Percentiles rank a stretch among this genome's conserved stretches.
These are phyloP conservation scores for Clitopilus hobsonii DNA, from an alignment of 768 basidiomycete species.

Conservation along the genomic window DNA sequence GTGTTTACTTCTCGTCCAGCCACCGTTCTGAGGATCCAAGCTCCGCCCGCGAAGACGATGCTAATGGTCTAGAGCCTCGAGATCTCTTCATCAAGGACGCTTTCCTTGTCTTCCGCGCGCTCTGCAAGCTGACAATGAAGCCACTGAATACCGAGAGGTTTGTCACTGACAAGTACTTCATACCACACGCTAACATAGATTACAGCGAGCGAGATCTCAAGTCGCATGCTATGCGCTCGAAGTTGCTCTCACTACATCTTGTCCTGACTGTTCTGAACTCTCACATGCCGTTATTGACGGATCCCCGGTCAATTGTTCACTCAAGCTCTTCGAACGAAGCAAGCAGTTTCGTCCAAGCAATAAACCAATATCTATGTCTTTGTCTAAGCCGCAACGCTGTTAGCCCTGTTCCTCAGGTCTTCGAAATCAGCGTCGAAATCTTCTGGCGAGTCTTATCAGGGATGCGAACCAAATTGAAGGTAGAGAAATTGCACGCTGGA, in stretches of 20 bases:
- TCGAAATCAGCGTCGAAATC: constrained; percentile 97
- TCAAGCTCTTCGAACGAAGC: constrained; percentile 86
- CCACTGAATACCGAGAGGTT: constrained; percentile 91
- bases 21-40: constrained; percentile 9
- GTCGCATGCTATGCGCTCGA: constrained; percentile 97
- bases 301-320: constrained; percentile 85
- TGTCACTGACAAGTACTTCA: constrained; percentile 13
- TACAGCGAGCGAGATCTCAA: constrained; percentile 89
- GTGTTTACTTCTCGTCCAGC: too few relatives aligned
- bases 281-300: constrained; percentile 86
- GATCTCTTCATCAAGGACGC: constrained; percentile 97
- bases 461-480: constrained; percentile 95
- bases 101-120: constrained; percentile 93
- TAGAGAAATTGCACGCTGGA: constrained; percentile 25
- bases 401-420: constrained; percentile 92
- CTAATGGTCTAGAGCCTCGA: constrained; percentile 58
- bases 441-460: constrained; percentile 96
- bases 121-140: constrained; percentile 99
- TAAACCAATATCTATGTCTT: constrained; percentile 94
- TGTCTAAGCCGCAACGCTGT: constrained; percentile 93
- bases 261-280: constrained; percentile 89
- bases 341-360: constrained; percentile 86
- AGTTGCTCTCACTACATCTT: constrained; percentile 89
- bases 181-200: constrained; percentile 10
- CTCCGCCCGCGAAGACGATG: constrained; percentile 29